Percentiles rank a stretch among this genome's conserved stretches.
These are phyloP conservation scores for Uronychia setigera DNA, from an alignment of 73 alveolate genomes.

Conservation along the genomic window DNA sequence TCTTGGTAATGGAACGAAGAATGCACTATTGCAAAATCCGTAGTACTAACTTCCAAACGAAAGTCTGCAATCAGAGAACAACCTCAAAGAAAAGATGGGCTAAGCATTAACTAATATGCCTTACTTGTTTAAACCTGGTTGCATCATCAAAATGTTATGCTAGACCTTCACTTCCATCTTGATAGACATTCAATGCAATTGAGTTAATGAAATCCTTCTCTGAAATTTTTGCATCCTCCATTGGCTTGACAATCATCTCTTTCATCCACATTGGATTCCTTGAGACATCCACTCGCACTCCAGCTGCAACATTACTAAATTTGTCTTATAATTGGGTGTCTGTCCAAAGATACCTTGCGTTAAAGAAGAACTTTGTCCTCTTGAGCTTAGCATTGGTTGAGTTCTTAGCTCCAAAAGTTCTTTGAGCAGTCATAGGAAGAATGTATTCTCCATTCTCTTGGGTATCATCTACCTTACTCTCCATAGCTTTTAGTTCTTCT, in stretches of 20 bases:
- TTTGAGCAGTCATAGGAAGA: constrained; percentile 81
- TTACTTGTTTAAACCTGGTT: constrained; percentile 74
- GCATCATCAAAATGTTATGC: constrained; percentile 94
- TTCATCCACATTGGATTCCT: constrained; percentile 77
- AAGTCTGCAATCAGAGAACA: constrained; percentile 81
- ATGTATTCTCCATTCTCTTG: constrained; percentile 34
- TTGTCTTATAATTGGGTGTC: constrained; percentile 72
- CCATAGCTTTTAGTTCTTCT: constrained; percentile 67
- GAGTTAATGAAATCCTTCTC: constrained; percentile 76
- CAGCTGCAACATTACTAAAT: constrained; percentile 77
- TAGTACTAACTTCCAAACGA: constrained; percentile 84
- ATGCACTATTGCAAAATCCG: constrained; percentile 82
- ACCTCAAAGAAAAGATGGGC: constrained; percentile 83
- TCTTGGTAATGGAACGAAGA: constrained; percentile 78
- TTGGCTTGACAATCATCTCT: constrained; percentile 24
- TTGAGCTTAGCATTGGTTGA: constrained; percentile 56
- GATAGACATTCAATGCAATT: constrained; percentile 85
- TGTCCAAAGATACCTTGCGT: constrained; percentile 89
- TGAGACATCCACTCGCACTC: constrained; percentile 82
- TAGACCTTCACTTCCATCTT: constrained; percentile 94
- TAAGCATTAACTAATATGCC: background rate
- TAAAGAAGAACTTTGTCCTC: constrained; percentile 89
- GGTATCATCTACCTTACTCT: constrained; percentile 52
- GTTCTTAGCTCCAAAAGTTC: constrained; percentile 48
- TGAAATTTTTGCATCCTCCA: constrained; percentile 59